A percentile compares a stretch with the other conserved stretches of the same genome.
phyloP scores from a whole-genome alignment of 768 basidiomycete species.

The Psilocybe cubensis region DNA sequence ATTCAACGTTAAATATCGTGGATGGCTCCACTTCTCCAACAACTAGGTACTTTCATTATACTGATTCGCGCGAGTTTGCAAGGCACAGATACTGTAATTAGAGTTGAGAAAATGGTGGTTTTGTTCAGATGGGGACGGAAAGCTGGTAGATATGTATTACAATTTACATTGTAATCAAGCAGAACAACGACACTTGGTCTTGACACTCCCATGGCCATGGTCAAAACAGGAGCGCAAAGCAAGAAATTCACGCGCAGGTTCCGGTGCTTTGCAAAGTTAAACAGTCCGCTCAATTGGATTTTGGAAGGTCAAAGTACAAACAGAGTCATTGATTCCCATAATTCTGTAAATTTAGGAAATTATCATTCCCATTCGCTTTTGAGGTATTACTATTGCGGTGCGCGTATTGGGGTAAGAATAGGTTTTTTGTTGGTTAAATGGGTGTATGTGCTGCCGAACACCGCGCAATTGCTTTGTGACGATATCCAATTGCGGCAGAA shows the following conservation, averaged over 20 bases:
- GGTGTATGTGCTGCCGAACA: not conserved
- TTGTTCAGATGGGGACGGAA: not conserved
- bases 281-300: not conserved
- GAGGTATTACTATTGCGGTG: not conserved
- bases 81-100: not conserved
- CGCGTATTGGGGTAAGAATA: not conserved
- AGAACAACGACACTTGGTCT: not conserved
- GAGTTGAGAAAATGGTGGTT: not conserved
- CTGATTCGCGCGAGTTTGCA: not conserved
- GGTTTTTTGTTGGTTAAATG: not conserved
- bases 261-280: conserved; percentile 1
- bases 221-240: not conserved
- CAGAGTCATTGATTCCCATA: conserved; percentile 2
- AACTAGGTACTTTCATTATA: not conserved
- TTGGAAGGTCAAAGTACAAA: not conserved
- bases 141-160: too few species aligned
- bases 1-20: not conserved
- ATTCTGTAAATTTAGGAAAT: not conserved
- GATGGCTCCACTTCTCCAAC: not conserved
- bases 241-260: not conserved
- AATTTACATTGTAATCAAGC: not conserved
- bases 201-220: not conserved
- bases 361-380: not conserved
- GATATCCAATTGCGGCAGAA: conserved; percentile 9
- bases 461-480: not conserved